Conservation (phyloP, 1,139 yeast species). For the Suhomyces taliae region DNA sequence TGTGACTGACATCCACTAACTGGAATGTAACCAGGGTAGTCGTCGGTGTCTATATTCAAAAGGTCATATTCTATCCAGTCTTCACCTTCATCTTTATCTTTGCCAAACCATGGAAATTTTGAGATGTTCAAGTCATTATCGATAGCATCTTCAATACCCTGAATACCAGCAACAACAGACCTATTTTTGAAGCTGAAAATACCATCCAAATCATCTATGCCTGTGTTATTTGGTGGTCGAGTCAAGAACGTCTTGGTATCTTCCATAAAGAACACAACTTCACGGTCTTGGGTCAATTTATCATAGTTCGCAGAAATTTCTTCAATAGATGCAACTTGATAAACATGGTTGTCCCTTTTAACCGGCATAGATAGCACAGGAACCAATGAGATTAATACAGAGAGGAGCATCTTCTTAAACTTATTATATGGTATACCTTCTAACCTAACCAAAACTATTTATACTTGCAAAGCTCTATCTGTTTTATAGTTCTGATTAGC, state of each 20-base stretch:
- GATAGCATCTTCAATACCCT: background rate
- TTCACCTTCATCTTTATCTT: background rate
- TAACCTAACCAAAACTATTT: too few species aligned
- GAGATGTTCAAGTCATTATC: background rate
- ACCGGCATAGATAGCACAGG: background rate
- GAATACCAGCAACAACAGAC: too few species aligned
- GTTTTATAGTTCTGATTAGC: background rate
- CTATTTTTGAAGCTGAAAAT: too few species aligned
- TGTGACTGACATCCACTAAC: slow-evolving; percentile 27
- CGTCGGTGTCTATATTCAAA: slow-evolving; percentile 3
- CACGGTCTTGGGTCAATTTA: background rate
- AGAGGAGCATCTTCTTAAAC: background rate
- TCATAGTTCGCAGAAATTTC: background rate
- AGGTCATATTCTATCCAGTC: slow-evolving; percentile 20
- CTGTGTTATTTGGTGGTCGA: background rate
- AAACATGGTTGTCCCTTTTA: background rate
- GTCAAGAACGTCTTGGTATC: slow-evolving; percentile 5
- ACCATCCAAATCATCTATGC: background rate
- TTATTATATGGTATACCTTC: background rate
- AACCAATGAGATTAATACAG: background rate
- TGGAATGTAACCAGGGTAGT: slow-evolving; percentile 24
- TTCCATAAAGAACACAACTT: slow-evolving; percentile 2
- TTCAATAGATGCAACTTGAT: background rate
- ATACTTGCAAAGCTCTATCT: too few species aligned
- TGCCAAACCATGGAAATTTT: background rate